Evolutionary conservation across 2,329 filamentous ascomycete species (phyloP), one percentile per base, ranked within the genome.

Genomic region (Penicillium hordei): DNA sequence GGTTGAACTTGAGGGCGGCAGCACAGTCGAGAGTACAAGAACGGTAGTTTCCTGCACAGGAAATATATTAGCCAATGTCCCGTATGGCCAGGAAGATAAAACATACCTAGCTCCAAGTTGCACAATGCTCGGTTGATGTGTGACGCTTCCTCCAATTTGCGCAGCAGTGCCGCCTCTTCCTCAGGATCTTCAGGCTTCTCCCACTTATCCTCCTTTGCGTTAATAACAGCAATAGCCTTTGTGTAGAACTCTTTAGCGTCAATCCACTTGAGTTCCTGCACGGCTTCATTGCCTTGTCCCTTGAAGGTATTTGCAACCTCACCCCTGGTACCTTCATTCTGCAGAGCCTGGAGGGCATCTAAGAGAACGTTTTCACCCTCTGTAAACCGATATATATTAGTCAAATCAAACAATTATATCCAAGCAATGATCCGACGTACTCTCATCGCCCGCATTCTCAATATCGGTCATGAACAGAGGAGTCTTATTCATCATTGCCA

Each of bases 401-500:
- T 36, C 19, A 58, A 43, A 51, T 43, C 10, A 17, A 23, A 33
- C 4, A 49, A 62, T 36, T 48, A 13, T 36, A 34, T 21, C 21
- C 4, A 33, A 31, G 15, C 31, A 44, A 43, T 44, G 25, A 25
- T 42, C 42, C 38, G 12, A 68, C 73, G 29, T 69, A 78, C 82
- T 81, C 60, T 82, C 81, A 57, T 81, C 82, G 52, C 81, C 82
- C 13, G 82, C 82, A 58, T 84, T 82, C 58, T 84, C 90, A 34
- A 97, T 82, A 65, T 90, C 88, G 31, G 92, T 97, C 94, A 99
- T 99, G 81, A 99, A 99, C 38, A 99, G 83, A 7, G 94, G 94
- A 48, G 84, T 82, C 63, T 86, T 85, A 69, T 89, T 89, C 76
- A 90, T 80, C 67, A 88, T 84, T 46, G 80, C 77, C 40, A 87